Evolutionary conservation across 306 rosid genomes (phyloP), one percentile per base, ranked within the genome.

Genomic region (Ormosia emarginata): DNA sequence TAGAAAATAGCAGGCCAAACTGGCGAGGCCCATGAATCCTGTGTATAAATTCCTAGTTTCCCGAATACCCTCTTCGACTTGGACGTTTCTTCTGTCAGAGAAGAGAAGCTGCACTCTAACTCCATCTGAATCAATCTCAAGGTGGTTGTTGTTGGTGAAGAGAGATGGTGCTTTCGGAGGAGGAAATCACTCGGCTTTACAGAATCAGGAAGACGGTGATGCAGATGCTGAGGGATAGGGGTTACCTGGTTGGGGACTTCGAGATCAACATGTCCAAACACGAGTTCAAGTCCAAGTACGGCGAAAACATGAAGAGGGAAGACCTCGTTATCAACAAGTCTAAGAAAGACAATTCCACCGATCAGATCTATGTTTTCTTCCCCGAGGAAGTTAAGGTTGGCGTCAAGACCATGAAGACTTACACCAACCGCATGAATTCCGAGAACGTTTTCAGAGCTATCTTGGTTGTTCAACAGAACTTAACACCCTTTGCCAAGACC

Each of bases 301-400:
- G 76, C 2, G 92, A 88, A 7, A 67, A 64, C 85, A 86, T 89
- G 93, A 92, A 86, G 53, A 88, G 92, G 78, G 92, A 90, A 77
- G 93, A 90, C 59, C 86, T 92, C 55, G 81, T 72, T 32, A 89
- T 91, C 78, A 83, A 79, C 41, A 92, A 89, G 75, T 2, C 88
- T 10, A 90, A 75, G 88, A 81, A 87, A 33, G 85, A 81, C 4
- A 72, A 71, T 47, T 58, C 78, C 77, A 39, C 88, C 24, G 90
- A 86, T 12, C 87, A 92, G 95, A 91, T 92, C 71, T 95, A 89
- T 74, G 80, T 95, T 3, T 93, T 93, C 69, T 95, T 93, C 74
- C 98, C 94, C 0, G 98, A 88, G 0, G 94, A 89, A 17, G 71
- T 15, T 5, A 93, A 90, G 85, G 95, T 93, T 30, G 93, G 97